Percentiles rank a stretch among this genome's conserved stretches.
Conservation (phyloP, 2,329 filamentous ascomycete genomes). For the Coniochaeta ligniaria region DNA sequence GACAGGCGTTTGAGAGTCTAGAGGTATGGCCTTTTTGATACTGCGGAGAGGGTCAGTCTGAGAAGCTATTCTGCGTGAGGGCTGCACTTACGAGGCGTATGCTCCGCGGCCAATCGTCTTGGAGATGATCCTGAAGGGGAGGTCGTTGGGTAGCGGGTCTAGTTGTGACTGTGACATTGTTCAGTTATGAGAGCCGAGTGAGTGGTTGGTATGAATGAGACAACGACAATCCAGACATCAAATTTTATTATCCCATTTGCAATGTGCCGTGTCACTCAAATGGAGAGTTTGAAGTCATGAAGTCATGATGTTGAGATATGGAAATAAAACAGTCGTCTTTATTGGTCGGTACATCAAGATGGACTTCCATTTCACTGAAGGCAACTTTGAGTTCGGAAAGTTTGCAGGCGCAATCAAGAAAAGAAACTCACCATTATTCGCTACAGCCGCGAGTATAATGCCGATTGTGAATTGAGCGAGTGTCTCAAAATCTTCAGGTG, state of each 20-base stretch:
- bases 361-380: background rate
- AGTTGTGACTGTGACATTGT: slow-evolving; percentile 72
- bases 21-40: slow-evolving; percentile 86
- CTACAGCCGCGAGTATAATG: background rate
- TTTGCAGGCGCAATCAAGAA: background rate
- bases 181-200: slow-evolving; percentile 9
- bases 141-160: slow-evolving; percentile 73
- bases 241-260: background rate
- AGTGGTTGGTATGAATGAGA: background rate
- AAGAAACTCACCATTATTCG: background rate
- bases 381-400: background rate
- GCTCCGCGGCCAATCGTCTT: slow-evolving; percentile 95
- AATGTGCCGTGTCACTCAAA: no score
- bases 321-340: background rate
- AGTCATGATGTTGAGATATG: no score
- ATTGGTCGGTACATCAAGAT: background rate
- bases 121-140: slow-evolving; percentile 91
- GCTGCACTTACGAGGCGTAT: slow-evolving; percentile 75
- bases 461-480: background rate
- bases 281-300: no score
- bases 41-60: slow-evolving; percentile 33
- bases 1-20: slow-evolving; percentile 61
- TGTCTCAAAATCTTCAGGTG: background rate
- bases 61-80: background rate
- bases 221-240: background rate